Evolutionary conservation across 345 rosid species (phyloP).

Genomic region (Carallia pectinifolia): DNA sequence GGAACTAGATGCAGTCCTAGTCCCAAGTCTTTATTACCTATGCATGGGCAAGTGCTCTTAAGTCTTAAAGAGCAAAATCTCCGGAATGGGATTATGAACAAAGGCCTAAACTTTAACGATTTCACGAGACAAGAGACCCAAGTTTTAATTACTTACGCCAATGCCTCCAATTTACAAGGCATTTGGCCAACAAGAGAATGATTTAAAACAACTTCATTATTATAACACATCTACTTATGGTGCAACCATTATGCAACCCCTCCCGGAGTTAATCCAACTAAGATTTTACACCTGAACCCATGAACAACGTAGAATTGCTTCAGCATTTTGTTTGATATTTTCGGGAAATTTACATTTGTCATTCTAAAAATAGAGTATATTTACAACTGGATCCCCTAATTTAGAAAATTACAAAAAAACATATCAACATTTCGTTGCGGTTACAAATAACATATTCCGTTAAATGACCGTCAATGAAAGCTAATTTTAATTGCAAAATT

Average conservation of each 20-base stretch:
- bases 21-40: neutral
- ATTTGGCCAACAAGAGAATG: neutral
- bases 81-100: too few species aligned
- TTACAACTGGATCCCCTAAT: too few species aligned
- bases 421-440: too few species aligned
- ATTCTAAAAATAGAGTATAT: too few species aligned
- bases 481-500: too few species aligned
- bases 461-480: too few species aligned
- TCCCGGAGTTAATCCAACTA: conserved; percentile 89
- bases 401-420: too few species aligned
- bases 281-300: conserved; percentile 67
- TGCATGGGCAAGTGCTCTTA: neutral
- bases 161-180: neutral
- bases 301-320: neutral
- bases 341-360: too few species aligned
- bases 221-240: neutral
- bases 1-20: neutral
- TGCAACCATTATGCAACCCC: conserved; percentile 36
- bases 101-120: too few species aligned
- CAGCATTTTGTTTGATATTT: too few species aligned
- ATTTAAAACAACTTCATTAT: neutral
- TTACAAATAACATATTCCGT: too few species aligned
- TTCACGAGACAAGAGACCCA: neutral
- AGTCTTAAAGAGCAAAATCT: neutral
- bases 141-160: neutral